Base-by-base conservation (phyloP, 2,329 filamentous ascomycete species). In the Cordyceps farinosa region DNA sequence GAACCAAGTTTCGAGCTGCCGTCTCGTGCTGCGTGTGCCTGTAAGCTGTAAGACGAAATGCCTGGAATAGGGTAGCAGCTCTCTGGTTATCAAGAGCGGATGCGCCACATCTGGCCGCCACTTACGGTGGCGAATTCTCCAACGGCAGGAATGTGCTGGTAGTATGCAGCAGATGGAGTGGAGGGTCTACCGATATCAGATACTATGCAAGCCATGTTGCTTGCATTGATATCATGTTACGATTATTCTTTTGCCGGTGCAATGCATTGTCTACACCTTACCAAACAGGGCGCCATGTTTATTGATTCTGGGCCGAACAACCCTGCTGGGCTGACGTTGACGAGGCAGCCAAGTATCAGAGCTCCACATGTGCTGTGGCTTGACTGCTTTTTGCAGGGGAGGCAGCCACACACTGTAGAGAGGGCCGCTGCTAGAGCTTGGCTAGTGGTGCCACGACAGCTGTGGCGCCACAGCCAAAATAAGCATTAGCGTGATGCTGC, bases 291-390 rank as follows among this genome's bases (percentile, higher is more conserved):
- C 38, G n/a, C n/a, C 42, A 38, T 61, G 59, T 55, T 55, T 55
- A 55, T 61, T 54, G 15, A 29, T 40, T 36, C 32, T 42, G 36
- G 34, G 27, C 13, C 38, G 30, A 32, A 7, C n/a, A 51, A 61
- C 58, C 50, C 32, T 52, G 48, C 48, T 47, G 40, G 58, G 58
- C 40, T 36, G 58, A 54, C 50, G 59, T 61, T 61, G 59, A 61
- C 59, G 59, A 61, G 59, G 51, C 59, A 61, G 50, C 59, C 42
- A 27, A 7, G 22, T 29, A 29, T 40, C 40, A 52, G 8, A 11
- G 50, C 30, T 40, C 59, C 59, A 47, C 40, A 10, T 38, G 7
- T 13, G 56, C 2, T 40, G 50, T 54, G 59, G 59, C 59, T 61
- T 55, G 50, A 61, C n/a, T 61, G 48, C 38, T 51, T n/a, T 45